Conservation (phyloP, 805 yeast species). For the Candida nemodendra region DNA sequence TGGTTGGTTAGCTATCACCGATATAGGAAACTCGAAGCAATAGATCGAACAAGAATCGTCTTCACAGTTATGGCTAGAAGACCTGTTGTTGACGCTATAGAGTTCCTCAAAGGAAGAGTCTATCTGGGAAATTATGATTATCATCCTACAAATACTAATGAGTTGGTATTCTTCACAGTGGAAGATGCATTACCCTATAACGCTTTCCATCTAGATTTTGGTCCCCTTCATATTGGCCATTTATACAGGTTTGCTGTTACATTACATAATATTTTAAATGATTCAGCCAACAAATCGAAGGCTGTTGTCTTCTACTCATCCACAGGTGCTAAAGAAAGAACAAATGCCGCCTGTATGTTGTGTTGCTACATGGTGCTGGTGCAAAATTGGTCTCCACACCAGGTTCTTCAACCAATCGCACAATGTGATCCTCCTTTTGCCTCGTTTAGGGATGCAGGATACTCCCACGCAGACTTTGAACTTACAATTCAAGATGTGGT, state of each 20-base stretch:
- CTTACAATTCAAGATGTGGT: slow-evolving; percentile 92
- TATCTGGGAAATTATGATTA: slow-evolving; percentile 88
- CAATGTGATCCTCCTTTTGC: slow-evolving; percentile 92
- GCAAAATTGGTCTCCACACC: slow-evolving; percentile 98
- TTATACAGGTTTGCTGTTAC: slow-evolving; percentile 93
- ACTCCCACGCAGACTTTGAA: slow-evolving; percentile 91
- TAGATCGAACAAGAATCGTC: no score
- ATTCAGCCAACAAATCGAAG: slow-evolving; percentile 75
- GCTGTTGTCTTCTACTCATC: slow-evolving; percentile 90
- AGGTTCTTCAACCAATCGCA: slow-evolving; percentile 89
- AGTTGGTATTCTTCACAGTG: slow-evolving; percentile 81
- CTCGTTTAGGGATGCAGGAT: slow-evolving; percentile 97
- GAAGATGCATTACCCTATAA: slow-evolving; percentile 92
- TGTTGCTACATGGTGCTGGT: slow-evolving; percentile 94
- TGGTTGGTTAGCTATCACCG: no score
- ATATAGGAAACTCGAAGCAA: no score
- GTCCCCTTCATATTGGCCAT: slow-evolving; percentile 92
- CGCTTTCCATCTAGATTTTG: slow-evolving; percentile 94
- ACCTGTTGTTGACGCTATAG: slow-evolving; percentile 33
- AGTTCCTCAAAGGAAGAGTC: slow-evolving; percentile 56
- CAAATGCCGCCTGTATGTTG: slow-evolving; percentile 91
- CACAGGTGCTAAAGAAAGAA: slow-evolving; percentile 74
- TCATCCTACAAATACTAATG: slow-evolving; percentile 72
- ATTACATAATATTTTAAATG: slow-evolving; percentile 87
- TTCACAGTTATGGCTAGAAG: slow-evolving; percentile 25